These are phyloP conservation scores for Opeltia flavorubescens DNA, from an alignment of 495 filamentous ascomycete genomes.

Conservation along the genomic window DNA sequence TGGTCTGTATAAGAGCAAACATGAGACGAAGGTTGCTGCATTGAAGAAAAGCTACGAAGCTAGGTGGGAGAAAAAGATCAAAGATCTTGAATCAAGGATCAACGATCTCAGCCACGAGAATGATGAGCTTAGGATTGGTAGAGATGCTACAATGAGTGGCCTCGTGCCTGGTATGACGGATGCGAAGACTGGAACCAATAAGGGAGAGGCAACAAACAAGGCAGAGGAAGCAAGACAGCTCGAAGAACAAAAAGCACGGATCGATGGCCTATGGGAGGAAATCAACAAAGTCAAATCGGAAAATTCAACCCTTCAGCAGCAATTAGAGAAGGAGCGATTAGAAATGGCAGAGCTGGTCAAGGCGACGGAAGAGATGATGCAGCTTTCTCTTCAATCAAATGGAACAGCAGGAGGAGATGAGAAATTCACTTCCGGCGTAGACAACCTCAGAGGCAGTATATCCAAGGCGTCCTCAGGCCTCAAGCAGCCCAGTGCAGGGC, in stretches of 20 bases:
- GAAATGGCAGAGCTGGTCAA: constrained; percentile 93
- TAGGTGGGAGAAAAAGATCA: constrained; percentile 73
- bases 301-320: constrained; percentile 45
- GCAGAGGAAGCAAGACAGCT: constrained; percentile 31
- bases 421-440: constrained; percentile 12
- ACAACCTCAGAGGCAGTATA: constrained; percentile 23
- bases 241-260: constrained; percentile 42
- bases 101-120: constrained; percentile 55
- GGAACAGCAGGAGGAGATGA: neutral
- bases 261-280: constrained; percentile 57
- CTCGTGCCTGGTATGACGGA: constrained; percentile 29
- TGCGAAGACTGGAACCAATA: constrained; percentile 1
- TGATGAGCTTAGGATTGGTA: constrained; percentile 51
- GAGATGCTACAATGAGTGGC: constrained; percentile 50
- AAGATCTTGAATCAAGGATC: constrained; percentile 56
- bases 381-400: constrained; percentile 4
- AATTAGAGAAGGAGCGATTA: constrained; percentile 60
- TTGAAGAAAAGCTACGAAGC: constrained; percentile 90
- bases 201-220: constrained; percentile 31
- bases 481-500: constrained; percentile 16
- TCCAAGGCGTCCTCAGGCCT: constrained; percentile 18
- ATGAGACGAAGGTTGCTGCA: constrained; percentile 85
- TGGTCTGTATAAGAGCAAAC: constrained; percentile 87
- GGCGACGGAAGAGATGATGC: constrained; percentile 78
- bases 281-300: constrained; percentile 49